Evolutionary conservation across 2,329 filamentous ascomycete genomes (phyloP), one percentile per base, ranked within the genome.

Genomic region (Volutella citrinella): DNA sequence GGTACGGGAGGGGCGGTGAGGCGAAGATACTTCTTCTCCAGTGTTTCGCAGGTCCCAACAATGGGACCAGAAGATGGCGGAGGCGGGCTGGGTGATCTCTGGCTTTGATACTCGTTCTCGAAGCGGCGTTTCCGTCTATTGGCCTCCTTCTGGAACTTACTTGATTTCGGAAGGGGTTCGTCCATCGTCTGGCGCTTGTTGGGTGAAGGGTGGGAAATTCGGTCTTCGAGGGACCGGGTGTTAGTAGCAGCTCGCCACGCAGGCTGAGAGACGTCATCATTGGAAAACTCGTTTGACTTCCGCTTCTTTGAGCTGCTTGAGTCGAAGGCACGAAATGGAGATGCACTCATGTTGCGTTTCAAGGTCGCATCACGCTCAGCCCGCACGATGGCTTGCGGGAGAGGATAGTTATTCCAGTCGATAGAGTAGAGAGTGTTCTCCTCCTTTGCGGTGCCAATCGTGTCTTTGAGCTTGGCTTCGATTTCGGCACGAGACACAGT

Each of bases 1-100:
- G 90, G 82, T 47, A 94, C 87, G 20, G 93, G 93, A 30, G 90
- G 83, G 19, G 90, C 82, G 13, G 91, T 98, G 59, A 98, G 75
- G 43, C 93, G 89, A 57, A 97, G 85, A 59, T 96, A 98, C 57
- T 80, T 83, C 73, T 98, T 98, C 65, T 97, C 91, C 50, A 97
- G 70, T 16, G 72, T 75, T 62, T 89, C 78, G 60, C 84, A 91
- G 27, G 85, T 87, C 48, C 93, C 93, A 40, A 96, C 77, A 20
- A 97, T 82, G 9, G 93, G 93, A 21, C 80, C 81, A 35, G 73
- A 65, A 35, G 70, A 61, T 47, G 78, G 68, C 51, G 71, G 69
- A 49, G 72, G 70, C 15, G 78, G 77, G 31, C 72, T 78, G 10
- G 76, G 73, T 19, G 76, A 76, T 43, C 69, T 66, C 46, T 74